A percentile compares a stretch with the other conserved stretches of the same genome.
These are phyloP conservation scores for Patellaria atrata DNA, from an alignment of 495 filamentous ascomycete species.

Conservation along the genomic window DNA sequence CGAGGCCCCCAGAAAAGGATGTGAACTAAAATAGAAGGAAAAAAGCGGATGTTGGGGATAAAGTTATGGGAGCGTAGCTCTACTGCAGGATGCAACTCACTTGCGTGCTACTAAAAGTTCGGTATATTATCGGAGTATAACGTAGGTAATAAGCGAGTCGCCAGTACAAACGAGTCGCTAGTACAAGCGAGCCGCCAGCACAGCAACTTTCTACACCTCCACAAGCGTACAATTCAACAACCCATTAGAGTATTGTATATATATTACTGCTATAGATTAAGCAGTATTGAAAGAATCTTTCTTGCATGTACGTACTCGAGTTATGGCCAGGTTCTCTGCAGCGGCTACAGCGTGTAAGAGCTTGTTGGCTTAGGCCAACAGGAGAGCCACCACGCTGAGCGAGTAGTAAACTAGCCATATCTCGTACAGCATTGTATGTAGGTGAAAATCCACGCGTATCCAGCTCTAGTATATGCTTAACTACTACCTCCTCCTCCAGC, in stretches of 20 bases:
- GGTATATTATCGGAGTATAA: too few relatives aligned
- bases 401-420: conserved; percentile 30
- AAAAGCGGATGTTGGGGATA: too few relatives aligned
- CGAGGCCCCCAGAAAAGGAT: too few relatives aligned
- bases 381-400: conserved; percentile 7
- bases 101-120: too few relatives aligned
- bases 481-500: conserved; percentile 6
- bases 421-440: conserved; percentile 8
- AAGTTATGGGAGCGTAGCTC: too few relatives aligned
- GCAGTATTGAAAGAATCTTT: conserved; percentile 3
- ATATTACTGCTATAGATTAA: conserved; percentile 7
- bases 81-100: too few relatives aligned
- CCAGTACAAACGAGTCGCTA: conserved; percentile 3
- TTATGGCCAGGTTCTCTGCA: conserved; percentile 7
- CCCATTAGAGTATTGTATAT: background rate
- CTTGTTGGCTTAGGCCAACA: conserved; percentile 12
- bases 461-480: conserved; percentile 5
- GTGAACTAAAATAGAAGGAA: too few relatives aligned
- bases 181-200: too few relatives aligned
- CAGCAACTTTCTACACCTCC: conserved; percentile 1
- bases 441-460: conserved; percentile 18
- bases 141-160: conserved; percentile 4
- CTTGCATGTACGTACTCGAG: conserved; percentile 6
- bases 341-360: conserved; percentile 3
- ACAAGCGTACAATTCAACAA: conserved; percentile 4